Evolutionary conservation across 495 filamentous ascomycete genomes (phyloP).

Genomic region (Echria macrotheca): DNA sequence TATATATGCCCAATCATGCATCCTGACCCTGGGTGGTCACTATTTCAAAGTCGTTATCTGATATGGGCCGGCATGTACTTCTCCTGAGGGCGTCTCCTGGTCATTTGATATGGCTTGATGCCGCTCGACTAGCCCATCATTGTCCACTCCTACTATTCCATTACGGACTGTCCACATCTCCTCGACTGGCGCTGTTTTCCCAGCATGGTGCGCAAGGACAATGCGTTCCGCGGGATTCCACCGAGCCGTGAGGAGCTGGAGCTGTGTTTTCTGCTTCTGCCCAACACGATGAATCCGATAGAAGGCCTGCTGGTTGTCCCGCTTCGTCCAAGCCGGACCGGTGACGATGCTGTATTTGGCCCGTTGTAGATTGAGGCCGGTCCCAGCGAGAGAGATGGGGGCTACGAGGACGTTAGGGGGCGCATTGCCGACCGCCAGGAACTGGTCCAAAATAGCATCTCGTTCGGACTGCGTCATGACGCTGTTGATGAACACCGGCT

Average conservation of each 20-base stretch:
- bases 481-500: conserved; percentile 10
- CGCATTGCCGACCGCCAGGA: conserved; percentile 13
- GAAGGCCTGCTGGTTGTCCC: conserved; percentile 26
- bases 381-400: conserved; percentile 19
- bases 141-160: not conserved
- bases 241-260: conserved; percentile 14
- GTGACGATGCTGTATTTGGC: conserved; percentile 21
- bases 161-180: conserved; percentile 4
- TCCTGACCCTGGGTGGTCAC: no score
- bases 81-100: no score
- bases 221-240: conserved; percentile 23
- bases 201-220: conserved; percentile 14
- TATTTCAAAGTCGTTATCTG: no score
- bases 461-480: not conserved
- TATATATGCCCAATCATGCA: no score
- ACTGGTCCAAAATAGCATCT: conserved; percentile 10
- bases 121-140: conserved; percentile 9
- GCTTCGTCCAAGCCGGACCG: conserved; percentile 23
- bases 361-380: conserved; percentile 25
- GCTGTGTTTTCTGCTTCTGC: conserved; percentile 14
- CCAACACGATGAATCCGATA: conserved; percentile 22
- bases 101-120: no score
- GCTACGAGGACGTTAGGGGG: conserved; percentile 22
- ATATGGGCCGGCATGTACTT: no score
- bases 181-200: conserved; percentile 1